Evolutionary conservation across 2,329 filamentous ascomycete species (phyloP).

Genomic region (Alternaria longipes): DNA sequence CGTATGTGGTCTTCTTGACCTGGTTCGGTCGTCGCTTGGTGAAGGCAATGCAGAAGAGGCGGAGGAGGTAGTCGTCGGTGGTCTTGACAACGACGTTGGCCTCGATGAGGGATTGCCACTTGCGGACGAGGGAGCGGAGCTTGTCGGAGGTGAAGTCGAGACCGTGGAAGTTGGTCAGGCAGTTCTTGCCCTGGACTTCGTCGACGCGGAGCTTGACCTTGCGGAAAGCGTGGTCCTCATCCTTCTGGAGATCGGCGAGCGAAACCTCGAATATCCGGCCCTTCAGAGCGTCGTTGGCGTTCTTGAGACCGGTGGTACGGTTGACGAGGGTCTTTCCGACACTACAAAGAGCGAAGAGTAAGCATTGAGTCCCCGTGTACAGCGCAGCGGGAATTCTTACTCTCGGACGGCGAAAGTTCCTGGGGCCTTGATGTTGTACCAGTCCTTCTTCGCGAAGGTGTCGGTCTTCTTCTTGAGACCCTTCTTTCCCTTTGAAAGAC

Average conservation of each 20-base stretch:
- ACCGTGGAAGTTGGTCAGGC: slow-evolving; percentile 99
- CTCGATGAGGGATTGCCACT: slow-evolving; percentile 99
- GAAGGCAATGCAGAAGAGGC: slow-evolving; percentile 98
- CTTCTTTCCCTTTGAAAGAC: slow-evolving; percentile 99
- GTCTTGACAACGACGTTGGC: slow-evolving; percentile 99
- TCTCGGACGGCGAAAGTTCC: slow-evolving; percentile 96
- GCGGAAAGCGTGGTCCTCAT: slow-evolving; percentile 99
- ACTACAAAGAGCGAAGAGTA: slow-evolving; percentile 63
- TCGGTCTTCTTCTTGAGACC: slow-evolving; percentile 99
- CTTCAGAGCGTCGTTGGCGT: slow-evolving; percentile 99
- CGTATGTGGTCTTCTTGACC: slow-evolving; percentile 99
- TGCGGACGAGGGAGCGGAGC: slow-evolving; percentile 97
- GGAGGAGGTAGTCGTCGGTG: slow-evolving; percentile 99
- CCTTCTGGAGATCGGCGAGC: slow-evolving; percentile 98
- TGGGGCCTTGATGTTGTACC: slow-evolving; percentile 98
- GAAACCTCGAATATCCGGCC: slow-evolving; percentile 99
- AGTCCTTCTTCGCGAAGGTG: slow-evolving; percentile 98
- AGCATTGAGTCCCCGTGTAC: slow-evolving; percentile 36
- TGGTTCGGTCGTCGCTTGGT: slow-evolving; percentile 99
- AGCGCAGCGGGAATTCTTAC: slow-evolving; percentile 67
- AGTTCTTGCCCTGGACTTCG: slow-evolving; percentile 99
- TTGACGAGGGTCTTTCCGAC: slow-evolving; percentile 99
- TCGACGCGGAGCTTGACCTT: slow-evolving; percentile 99
- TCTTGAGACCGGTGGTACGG: slow-evolving; percentile 99
- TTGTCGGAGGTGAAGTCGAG: slow-evolving; percentile 99